Evolutionary conservation across 2,329 filamentous ascomycete species (phyloP).

Genomic region (Sclerotinia subarctica): DNA sequence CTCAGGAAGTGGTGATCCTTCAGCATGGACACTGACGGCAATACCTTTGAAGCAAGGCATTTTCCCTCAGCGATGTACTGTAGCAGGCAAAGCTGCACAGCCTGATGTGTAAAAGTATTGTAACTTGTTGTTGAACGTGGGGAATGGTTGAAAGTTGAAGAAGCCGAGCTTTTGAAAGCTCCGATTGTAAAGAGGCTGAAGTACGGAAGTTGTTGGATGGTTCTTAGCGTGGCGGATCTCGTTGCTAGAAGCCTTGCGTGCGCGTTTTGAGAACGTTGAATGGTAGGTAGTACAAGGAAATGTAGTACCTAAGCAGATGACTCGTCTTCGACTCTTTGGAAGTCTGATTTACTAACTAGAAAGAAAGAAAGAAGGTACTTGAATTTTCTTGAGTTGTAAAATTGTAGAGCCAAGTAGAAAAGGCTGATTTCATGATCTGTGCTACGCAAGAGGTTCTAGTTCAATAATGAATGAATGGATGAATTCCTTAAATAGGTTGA

Average conservation of each 20-base stretch:
- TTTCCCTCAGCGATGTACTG: slow-evolving; percentile 25
- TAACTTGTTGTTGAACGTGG: slow-evolving; percentile 10
- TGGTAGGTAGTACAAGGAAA: not conserved
- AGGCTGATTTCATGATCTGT: not conserved
- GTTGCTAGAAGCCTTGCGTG: slow-evolving; percentile 6
- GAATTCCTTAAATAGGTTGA: not conserved
- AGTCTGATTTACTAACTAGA: not conserved
- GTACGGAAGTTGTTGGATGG: not conserved
- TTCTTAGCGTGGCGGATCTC: slow-evolving; percentile 4
- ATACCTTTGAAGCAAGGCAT: slow-evolving; percentile 99
- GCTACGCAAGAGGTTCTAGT: not conserved
- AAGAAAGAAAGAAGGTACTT: not conserved
- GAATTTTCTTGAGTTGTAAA: not conserved
- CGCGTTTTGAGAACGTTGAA: not conserved
- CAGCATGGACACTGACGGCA: slow-evolving; percentile 91
- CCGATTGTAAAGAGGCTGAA: slow-evolving; percentile 20
- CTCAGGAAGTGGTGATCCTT: slow-evolving; percentile 78
- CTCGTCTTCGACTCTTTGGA: not conserved
- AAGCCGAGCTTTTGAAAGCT: slow-evolving; percentile 18
- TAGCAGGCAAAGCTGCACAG: slow-evolving; percentile 32
- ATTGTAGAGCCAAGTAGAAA: not conserved
- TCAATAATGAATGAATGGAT: slow-evolving; percentile 7
- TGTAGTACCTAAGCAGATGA: not conserved
- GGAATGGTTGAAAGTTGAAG: slow-evolving; percentile 14
- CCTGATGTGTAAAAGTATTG: slow-evolving; percentile 19